Evolutionary conservation across 2,329 filamentous ascomycete species (phyloP).

Genomic region (Aspergillus chevalieri): DNA sequence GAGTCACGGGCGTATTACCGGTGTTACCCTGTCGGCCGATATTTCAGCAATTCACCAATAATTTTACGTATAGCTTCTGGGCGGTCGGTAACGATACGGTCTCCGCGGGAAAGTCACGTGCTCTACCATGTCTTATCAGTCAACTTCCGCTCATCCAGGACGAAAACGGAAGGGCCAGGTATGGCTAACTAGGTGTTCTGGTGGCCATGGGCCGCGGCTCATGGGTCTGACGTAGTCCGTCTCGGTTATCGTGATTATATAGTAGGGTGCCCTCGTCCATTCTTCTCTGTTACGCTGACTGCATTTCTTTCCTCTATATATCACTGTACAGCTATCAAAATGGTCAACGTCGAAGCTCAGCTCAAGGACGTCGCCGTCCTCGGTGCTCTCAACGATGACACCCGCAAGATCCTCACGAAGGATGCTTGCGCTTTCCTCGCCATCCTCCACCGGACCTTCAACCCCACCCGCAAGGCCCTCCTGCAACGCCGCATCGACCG

Average conservation of each 20-base stretch:
- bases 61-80: no score
- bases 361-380: slow-evolving; percentile 85
- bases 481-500: slow-evolving; percentile 79
- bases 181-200: neutral
- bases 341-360: slow-evolving; percentile 67
- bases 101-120: slow-evolving; percentile 18
- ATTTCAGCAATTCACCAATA: neutral
- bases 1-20: no score
- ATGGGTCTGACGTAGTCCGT: slow-evolving; percentile 13
- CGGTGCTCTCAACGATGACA: slow-evolving; percentile 67
- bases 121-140: neutral
- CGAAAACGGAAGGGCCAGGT: neutral
- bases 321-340: slow-evolving; percentile 33
- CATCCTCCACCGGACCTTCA: slow-evolving; percentile 91
- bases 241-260: slow-evolving; percentile 3
- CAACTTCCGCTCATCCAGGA: slow-evolving; percentile 13
- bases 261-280: neutral
- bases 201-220: slow-evolving; percentile 18
- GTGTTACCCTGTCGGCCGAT: neutral
- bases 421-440: slow-evolving; percentile 87
- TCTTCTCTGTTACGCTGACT: neutral
- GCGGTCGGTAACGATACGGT: no score
- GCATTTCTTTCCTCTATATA: neutral
- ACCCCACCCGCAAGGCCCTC: slow-evolving; percentile 77
- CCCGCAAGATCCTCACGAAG: slow-evolving; percentile 86